A percentile compares a stretch with the other conserved stretches of the same genome.
phyloP scores from a whole-genome alignment of 306 rosid species.

The Trifolium repens region DNA sequence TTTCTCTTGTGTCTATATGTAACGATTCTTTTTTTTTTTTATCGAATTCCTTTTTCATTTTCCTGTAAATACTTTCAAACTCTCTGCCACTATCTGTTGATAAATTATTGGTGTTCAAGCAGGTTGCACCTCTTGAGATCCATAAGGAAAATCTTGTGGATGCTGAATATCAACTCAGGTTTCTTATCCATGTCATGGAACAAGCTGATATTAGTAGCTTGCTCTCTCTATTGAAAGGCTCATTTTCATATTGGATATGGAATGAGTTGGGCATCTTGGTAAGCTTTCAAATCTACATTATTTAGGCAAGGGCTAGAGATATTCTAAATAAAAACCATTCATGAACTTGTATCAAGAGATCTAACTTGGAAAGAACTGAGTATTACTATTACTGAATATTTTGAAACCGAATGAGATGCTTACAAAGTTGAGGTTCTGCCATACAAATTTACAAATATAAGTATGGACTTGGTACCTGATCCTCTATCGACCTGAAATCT shows the following conservation, averaged over 20 bases:
- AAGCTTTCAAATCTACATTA: constrained; percentile 44
- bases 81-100: constrained; percentile 20
- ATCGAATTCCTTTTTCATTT: background rate
- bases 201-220: constrained; percentile 60
- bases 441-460: no score
- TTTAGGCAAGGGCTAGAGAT: constrained; percentile 21
- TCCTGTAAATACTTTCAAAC: constrained; percentile 11
- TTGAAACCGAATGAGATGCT: background rate
- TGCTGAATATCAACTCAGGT: constrained; percentile 87
- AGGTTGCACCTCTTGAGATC: constrained; percentile 87
- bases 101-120: constrained; percentile 45
- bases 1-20: constrained; percentile 1
- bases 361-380: background rate
- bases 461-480: no score
- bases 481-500: no score
- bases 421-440: background rate
- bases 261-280: constrained; percentile 82
- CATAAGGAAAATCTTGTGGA: constrained; percentile 71
- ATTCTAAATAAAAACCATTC: constrained; percentile 11
- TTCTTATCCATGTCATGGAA: constrained; percentile 66
- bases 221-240: constrained; percentile 76
- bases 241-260: constrained; percentile 88
- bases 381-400: constrained; percentile 7
- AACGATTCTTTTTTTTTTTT: background rate
- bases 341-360: background rate